Percentiles rank a stretch among this genome's conserved stretches.
Conservation (phyloP, 2,329 filamentous ascomycete species). For the Neopestalotiopsis rosae region DNA sequence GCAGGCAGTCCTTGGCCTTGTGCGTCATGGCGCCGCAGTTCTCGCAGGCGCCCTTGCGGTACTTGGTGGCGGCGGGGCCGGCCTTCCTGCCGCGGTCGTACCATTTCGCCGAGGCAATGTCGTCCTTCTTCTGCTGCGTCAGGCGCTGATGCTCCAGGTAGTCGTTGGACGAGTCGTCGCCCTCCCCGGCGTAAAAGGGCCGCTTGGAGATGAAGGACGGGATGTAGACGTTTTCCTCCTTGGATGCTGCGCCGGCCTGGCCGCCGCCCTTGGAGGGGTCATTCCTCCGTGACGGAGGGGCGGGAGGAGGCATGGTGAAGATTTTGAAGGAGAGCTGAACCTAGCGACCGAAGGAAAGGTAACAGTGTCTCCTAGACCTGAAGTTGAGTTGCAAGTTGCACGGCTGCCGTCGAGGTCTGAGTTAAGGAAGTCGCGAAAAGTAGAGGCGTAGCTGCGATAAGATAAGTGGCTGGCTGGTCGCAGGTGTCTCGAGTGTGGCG, state of each 20-base stretch:
- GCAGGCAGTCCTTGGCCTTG: slow-evolving; percentile 92
- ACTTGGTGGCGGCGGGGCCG: slow-evolving; percentile 92
- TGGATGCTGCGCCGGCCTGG: slow-evolving; percentile 55
- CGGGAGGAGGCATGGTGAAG: slow-evolving; percentile 44
- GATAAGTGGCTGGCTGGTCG: slow-evolving; percentile 4
- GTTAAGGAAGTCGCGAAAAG: not conserved
- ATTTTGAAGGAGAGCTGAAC: not conserved
- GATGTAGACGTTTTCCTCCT: slow-evolving; percentile 98
- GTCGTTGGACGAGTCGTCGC: slow-evolving; percentile 76
- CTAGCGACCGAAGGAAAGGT: not conserved
- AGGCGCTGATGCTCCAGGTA: slow-evolving; percentile 97
- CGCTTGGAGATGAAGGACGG: slow-evolving; percentile 97
- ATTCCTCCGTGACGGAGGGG: slow-evolving; percentile 39
- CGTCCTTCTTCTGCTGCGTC: slow-evolving; percentile 70
- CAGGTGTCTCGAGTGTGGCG: not conserved
- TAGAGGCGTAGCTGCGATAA: slow-evolving; percentile 10
- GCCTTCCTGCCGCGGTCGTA: slow-evolving; percentile 87
- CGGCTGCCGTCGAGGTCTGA: not conserved
- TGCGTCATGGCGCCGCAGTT: slow-evolving; percentile 98
- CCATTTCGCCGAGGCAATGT: slow-evolving; percentile 77
- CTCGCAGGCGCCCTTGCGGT: slow-evolving; percentile 96
- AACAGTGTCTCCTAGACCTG: not conserved
- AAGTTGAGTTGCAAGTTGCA: not conserved
- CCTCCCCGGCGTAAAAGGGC: slow-evolving; percentile 89
- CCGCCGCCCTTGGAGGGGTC: slow-evolving; percentile 26